phyloP scores from a whole-genome alignment of 75 land plant genomes.

The Larix kaempferi region DNA sequence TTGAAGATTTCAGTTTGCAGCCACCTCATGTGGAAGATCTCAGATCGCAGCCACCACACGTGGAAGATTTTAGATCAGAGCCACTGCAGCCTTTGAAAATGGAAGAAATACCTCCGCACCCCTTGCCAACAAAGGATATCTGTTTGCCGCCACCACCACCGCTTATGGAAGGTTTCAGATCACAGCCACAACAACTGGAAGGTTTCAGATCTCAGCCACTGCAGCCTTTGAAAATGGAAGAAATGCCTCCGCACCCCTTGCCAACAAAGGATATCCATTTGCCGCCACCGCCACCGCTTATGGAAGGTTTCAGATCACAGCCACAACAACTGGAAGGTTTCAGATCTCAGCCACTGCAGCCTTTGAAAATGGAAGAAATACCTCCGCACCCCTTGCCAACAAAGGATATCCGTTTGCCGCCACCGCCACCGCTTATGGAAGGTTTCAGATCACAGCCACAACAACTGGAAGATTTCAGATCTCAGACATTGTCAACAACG shows the following conservation, averaged over 20 bases:
- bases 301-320: no score
- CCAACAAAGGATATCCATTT: neutral
- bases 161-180: neutral
- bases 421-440: neutral
- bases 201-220: neutral
- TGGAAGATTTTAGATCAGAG: neutral
- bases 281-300: neutral
- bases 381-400: neutral
- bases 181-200: no score
- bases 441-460: neutral
- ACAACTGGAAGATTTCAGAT: neutral
- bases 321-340: no score
- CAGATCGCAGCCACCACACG: no score
- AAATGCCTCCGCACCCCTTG: neutral
- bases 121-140: neutral
- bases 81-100: constrained; percentile 2
- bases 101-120: neutral
- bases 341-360: neutral
- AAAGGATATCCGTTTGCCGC: neutral
- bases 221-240: constrained; percentile 2
- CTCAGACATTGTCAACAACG: constrained; percentile 2
- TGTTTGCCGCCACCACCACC: neutral
- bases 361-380: neutral
- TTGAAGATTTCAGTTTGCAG: constrained; percentile 1
- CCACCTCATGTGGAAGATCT: neutral